These are phyloP conservation scores for Cajanus cajan DNA, from an alignment of 306 rosid genomes.

Conservation along the genomic window DNA sequence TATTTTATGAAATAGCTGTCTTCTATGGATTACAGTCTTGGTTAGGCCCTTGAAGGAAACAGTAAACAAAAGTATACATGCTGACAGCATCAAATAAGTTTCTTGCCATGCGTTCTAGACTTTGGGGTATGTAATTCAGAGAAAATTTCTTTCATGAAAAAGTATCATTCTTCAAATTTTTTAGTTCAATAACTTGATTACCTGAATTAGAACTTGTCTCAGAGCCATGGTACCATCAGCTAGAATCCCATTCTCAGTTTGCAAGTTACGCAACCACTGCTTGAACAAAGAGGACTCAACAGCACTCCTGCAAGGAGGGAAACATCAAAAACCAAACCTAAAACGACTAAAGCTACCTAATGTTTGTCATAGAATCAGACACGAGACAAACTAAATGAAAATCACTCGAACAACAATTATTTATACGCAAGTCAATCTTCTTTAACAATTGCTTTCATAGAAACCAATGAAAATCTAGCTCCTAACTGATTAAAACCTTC, in stretches of 20 bases:
- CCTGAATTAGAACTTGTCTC: slow-evolving; percentile 80
- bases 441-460: background rate
- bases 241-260: slow-evolving; percentile 71
- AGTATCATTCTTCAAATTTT: background rate
- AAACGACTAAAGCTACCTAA: background rate
- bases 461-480: background rate
- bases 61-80: background rate
- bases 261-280: slow-evolving; percentile 80
- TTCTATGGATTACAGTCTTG: slow-evolving; percentile 3
- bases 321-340: background rate
- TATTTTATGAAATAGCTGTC: background rate
- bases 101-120: background rate
- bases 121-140: background rate
- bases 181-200: slow-evolving; percentile 13
- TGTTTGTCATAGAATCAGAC: background rate
- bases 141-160: background rate
- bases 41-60: slow-evolving; percentile 5
- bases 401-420: background rate
- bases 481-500: slow-evolving; percentile 7
- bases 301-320: slow-evolving; percentile 60
- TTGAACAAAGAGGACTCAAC: slow-evolving; percentile 79
- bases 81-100: background rate
- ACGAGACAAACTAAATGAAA: background rate
- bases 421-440: background rate
- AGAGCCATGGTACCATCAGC: slow-evolving; percentile 58